phyloP scores from a whole-genome alignment of 1,284 basidiomycete genomes.

The Sanghuangporus sanghuang region DNA sequence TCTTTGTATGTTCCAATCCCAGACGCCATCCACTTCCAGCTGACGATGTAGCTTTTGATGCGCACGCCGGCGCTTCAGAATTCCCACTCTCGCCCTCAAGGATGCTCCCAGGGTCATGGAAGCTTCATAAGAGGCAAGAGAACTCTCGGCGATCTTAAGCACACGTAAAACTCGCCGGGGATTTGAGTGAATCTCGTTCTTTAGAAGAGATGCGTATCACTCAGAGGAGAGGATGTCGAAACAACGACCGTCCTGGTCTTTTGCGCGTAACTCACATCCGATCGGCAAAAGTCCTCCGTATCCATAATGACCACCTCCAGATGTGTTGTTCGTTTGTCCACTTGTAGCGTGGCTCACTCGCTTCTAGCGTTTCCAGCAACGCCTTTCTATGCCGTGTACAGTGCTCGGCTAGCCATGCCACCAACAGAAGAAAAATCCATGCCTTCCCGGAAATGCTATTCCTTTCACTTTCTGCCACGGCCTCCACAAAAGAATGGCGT shows the following conservation, averaged over 20 bases:
- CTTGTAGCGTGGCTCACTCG: not conserved
- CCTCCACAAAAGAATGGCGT: not conserved
- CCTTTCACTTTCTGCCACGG: not conserved
- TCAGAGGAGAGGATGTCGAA: constrained; percentile 6
- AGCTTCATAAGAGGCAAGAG: not conserved
- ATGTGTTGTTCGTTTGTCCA: not conserved
- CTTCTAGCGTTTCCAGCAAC: not conserved
- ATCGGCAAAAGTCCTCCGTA: not conserved
- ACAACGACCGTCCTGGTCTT: not conserved
- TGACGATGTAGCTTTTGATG: constrained; percentile 8
- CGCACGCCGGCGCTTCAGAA: constrained; percentile 14
- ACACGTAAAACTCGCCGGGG: constrained; percentile 14
- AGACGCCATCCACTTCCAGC: not conserved
- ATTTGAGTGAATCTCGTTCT: not conserved
- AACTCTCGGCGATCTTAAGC: constrained; percentile 13
- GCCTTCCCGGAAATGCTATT: constrained; percentile 12
- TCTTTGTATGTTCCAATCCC: constrained; percentile 9
- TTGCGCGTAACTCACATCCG: not conserved
- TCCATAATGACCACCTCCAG: not conserved
- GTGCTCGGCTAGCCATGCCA: not conserved
- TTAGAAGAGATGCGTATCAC: not conserved
- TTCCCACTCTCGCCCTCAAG: not conserved
- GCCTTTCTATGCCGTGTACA: not conserved
- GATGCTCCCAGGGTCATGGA: not conserved
- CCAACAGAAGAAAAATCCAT: not conserved